Evolutionary conservation across 352 stramenopile species (phyloP), one percentile per base, ranked within the genome.

Genomic region (Phytophthora hybrid): DNA sequence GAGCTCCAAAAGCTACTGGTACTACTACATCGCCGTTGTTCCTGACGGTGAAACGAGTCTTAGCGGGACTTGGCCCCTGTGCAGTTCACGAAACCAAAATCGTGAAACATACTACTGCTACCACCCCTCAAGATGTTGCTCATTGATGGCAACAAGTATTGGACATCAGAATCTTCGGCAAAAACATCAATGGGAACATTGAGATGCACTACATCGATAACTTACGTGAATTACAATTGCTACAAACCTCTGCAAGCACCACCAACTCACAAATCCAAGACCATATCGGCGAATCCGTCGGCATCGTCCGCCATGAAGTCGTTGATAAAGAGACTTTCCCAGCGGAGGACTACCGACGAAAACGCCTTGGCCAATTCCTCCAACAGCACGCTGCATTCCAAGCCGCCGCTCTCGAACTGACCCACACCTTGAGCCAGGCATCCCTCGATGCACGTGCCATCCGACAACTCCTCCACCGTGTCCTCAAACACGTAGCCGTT

Each of bases 401-500:
- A 71, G 53, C 79, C 84, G 37, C 80, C 82, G 68, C 77, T 84
- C 51, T 90, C 79, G 54, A 87, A 92, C n/a, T 75, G 63, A 4
- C 84, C 84, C 23, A 82, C 75, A 23, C 82, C 84, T 21, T 84
- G 77, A 34, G 77, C 84, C 46, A 90, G n/a, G 59, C 84, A 92
- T 8, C 84, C 84, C 37, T 89, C 67, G 21, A 87, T 55, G 16
- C 74, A 57, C 6, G 68, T 73, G 5, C 84, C 84, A 41, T 90
- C 81, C 29, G 63, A 64, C 1, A 68, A 54, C 7, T 81, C 74
- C 23, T 76, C 61, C n/a, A 66, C 70, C 4, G 77, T 78, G 63
- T 92, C 84, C 39, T 90, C 81, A 54, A 90, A 90, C 32, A 88
- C 74, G 59, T 92, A 89, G 26, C 84, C 84, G 39, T 92, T 92